These are phyloP conservation scores for Salix arbutifolia DNA, from an alignment of 345 rosid species.

Conservation along the genomic window DNA sequence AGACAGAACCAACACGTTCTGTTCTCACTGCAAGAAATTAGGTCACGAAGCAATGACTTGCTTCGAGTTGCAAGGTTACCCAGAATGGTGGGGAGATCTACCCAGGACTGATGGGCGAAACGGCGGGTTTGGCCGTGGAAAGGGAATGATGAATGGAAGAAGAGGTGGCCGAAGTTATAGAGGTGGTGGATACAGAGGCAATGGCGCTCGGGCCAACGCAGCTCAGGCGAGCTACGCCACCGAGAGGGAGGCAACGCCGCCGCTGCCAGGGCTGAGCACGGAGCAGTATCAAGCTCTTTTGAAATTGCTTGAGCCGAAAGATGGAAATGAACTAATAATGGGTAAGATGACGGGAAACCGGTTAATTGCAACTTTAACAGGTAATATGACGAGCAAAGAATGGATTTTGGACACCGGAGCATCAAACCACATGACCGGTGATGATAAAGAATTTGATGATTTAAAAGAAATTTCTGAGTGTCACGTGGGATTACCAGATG, in stretches of 20 bases:
- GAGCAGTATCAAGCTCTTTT: rapidly evolving
- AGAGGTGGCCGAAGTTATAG: background rate
- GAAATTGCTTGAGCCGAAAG: rapidly evolving
- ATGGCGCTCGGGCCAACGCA: background rate
- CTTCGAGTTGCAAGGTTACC: no score
- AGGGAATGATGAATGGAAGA: background rate
- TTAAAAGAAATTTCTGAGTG: background rate
- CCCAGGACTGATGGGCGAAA: background rate
- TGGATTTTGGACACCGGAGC: no score
- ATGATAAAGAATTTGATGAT: background rate
- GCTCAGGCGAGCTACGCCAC: background rate
- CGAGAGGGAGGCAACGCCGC: rapidly evolving
- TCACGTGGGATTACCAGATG: background rate
- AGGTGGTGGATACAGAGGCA: background rate
- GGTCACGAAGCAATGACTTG: background rate
- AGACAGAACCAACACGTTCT: background rate
- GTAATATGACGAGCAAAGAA: background rate
- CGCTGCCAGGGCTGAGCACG: background rate
- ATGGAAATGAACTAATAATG: rapidly evolving
- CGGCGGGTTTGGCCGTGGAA: background rate
- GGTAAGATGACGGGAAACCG: background rate
- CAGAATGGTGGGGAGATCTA: background rate
- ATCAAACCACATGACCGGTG: background rate
- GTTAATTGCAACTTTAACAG: no score
- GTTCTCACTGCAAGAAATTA: background rate